Percentiles rank a stretch among this genome's conserved stretches.
Conservation (phyloP, 192 early-diverging fungal species). For the Rhizophlyctis rosea region DNA sequence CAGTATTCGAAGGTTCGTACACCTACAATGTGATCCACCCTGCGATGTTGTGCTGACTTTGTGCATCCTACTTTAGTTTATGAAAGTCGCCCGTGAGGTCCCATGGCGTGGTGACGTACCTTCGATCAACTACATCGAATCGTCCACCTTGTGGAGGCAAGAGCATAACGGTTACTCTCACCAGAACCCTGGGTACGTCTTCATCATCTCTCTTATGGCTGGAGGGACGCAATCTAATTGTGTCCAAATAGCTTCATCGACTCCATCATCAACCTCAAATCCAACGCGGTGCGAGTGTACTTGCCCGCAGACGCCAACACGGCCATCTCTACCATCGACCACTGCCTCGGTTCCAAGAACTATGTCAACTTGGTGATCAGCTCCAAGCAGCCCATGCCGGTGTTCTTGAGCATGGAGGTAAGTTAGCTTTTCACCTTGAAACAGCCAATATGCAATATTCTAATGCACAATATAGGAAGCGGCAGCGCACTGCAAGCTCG, state of each 20-base stretch:
- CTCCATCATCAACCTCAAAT: slow-evolving; percentile 39
- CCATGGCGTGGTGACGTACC: slow-evolving; percentile 30
- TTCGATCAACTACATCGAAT: slow-evolving; percentile 44
- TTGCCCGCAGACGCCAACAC: slow-evolving; percentile 42
- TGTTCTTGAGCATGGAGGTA: slow-evolving; percentile 29
- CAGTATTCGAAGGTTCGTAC: slow-evolving; percentile 39
- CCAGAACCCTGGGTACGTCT: slow-evolving; percentile 33
- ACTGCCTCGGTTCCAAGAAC: slow-evolving; percentile 39
- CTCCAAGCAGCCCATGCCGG: slow-evolving; percentile 39
- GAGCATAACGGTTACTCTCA: slow-evolving; percentile 51
- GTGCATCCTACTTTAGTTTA: slow-evolving; percentile 9
- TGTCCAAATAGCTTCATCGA: slow-evolving; percentile 43
- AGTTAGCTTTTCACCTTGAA: neutral
- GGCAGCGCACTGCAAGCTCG: slow-evolving; percentile 34
- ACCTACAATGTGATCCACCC: neutral
- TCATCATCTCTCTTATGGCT: too few species aligned
- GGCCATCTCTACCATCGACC: slow-evolving; percentile 31
- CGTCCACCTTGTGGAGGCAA: slow-evolving; percentile 43
- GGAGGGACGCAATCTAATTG: too few species aligned
- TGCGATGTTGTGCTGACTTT: neutral
- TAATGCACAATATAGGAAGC: slow-evolving; percentile 28
- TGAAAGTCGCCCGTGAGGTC: slow-evolving; percentile 41
- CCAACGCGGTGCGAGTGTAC: slow-evolving; percentile 36
- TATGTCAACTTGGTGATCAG: slow-evolving; percentile 44
- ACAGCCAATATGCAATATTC: neutral